Conservation (phyloP, 2,329 filamentous ascomycete genomes). For the Eutypa lata region DNA sequence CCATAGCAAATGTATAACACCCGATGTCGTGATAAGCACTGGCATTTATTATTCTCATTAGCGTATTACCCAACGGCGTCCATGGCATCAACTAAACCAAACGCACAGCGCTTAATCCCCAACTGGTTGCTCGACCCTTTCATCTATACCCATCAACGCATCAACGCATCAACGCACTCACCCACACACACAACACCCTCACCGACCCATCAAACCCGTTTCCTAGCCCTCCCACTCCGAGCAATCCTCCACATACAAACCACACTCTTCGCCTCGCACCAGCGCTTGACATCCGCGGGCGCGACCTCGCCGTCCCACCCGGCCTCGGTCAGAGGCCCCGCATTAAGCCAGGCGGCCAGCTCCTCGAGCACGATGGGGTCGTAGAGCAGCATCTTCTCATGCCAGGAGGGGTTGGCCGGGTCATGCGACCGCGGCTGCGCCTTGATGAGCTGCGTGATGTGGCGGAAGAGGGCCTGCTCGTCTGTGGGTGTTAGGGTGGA, state of each 20-base stretch:
- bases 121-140: no score
- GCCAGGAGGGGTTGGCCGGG: conserved; percentile 63
- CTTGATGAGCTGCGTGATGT: conserved; percentile 55
- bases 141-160: no score
- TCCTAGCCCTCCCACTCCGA: conserved; percentile 49
- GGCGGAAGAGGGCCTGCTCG: conserved; percentile 39
- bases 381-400: conserved; percentile 91
- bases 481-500: no score
- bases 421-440: conserved; percentile 48
- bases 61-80: no score
- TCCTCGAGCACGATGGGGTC: conserved; percentile 89
- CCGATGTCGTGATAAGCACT: no score
- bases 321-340: conserved; percentile 59
- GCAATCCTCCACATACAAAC: conserved; percentile 74
- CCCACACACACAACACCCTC: no score
- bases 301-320: conserved; percentile 65
- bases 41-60: no score
- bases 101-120: no score
- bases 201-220: conserved; percentile 18
- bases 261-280: conserved; percentile 85
- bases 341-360: conserved; percentile 77
- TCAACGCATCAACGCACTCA: no score
- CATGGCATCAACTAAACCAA: no score
- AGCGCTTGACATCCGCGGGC: conserved; percentile 70
- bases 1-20: no score